Evolutionary conservation across 768 basidiomycete species (phyloP), one percentile per base, ranked within the genome.

Genomic region (Mycena indigotica): DNA sequence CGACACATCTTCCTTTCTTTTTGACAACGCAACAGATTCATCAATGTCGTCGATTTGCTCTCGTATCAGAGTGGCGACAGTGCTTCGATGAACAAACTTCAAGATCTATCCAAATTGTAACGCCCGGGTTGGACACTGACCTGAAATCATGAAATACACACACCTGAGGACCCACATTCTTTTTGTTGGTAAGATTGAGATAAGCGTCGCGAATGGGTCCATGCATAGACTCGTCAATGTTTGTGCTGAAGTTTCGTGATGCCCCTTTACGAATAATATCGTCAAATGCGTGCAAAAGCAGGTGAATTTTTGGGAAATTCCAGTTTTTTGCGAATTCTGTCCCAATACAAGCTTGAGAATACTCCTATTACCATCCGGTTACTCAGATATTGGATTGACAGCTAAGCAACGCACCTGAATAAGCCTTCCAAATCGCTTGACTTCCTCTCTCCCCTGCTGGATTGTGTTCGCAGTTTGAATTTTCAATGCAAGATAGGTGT

Each of bases 231-330:
- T 77, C 73, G 57, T 73, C 73, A 1, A 68, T 68, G 48, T 67
- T 65, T 2, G 69, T 74, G 46, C 67, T 74, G 46, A 62, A 73
- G 39, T 72, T 72, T 0, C 57, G 44, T 0, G 65, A 62, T 2
- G 57, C 68, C 5, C 73, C 75, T 51, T 77, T 77, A 0, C 6
- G 30, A 19, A 38, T 2, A 19, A 77, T 76, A 50, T 76, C 68
- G 0, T 49, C 29, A 23, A 72, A 62, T 0, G 69, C 45, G 41
- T 78, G 74, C 15, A 60, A 54, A 51, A 68, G 70, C 1, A 66
- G 50, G 52, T 78, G 76, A 0, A 58, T 40, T 50, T 78, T 78
- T 0, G 67, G 66, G 53, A 75, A 76, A 26, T 73, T 55, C 75
- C 75, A 78, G 10, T 68, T 58, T 55, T 74, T 70, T 24, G 12